Base-by-base conservation (phyloP, 441 rosid species). In the Capsella rubella region DNA sequence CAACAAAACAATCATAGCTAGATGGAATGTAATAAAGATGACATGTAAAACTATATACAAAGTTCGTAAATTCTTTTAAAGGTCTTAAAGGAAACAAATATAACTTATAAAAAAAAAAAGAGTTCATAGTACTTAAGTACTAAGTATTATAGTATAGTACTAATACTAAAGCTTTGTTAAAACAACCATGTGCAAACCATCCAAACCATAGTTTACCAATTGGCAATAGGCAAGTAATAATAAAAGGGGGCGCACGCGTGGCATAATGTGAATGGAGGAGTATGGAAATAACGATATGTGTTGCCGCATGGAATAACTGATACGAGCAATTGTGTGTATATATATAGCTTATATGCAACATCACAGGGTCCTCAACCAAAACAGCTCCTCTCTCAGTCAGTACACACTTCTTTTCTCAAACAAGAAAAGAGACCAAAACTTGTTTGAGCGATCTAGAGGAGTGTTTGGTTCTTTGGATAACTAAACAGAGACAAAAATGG, bases 301-400 rank as follows among this genome's bases (percentile, higher is more conserved):
- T 55, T 14, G 34, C 42, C 57, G 10, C 72, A 77, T 9, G 9
- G 14, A 70, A 76, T 71, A 57, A 32, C 6, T 37, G 32, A 25
- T 9, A 32, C 55, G 34, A 14, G 55, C 67, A 53, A 64, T n/a
- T 60, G 6, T 55, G 52, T 71, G 68, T 76, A 71, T 77, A 77
- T 77, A 77, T 71, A 77, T 77, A 77, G 42, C 72, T 40, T 64
- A 65, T 64, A 58, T 77, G 72, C 72, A 77, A 71, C 72, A 57
- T 64, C 72, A 50, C 8, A 50, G 80, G 67, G 63, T 71, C 68
- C 67, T 71, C 72, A 77, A 71, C 76, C 72, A 71, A 71, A 10
- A 25, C 76, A 32, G 27, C 76, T 57, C 50, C 67, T 64, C 62
- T 34, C 25, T 21, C 25, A 21, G 25, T 57, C 40, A 45, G 69